phyloP scores from a whole-genome alignment of 768 basidiomycete genomes.

The Wakefieldia striispora region DNA sequence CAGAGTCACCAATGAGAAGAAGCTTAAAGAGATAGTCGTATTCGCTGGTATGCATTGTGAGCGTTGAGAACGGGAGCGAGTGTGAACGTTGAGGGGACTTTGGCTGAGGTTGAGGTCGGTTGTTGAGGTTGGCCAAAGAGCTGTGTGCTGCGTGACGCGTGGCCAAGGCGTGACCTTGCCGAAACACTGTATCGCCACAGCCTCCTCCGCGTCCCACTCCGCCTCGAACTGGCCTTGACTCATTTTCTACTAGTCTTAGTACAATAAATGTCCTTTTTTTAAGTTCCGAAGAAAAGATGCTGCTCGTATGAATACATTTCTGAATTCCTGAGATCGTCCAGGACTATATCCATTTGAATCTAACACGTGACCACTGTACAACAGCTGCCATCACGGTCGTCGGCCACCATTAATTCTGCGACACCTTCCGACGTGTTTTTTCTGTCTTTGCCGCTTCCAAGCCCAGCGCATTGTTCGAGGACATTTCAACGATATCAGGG shows the following conservation, averaged over 20 bases:
- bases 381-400: conserved; percentile 1
- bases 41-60: conserved; percentile 84
- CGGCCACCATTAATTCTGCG: no score
- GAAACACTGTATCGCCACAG: conserved; percentile 28
- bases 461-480: background rate
- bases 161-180: conserved; percentile 30
- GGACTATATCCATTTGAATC: no score
- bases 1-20: conserved; percentile 91
- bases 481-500: background rate
- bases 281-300: background rate
- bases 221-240: conserved; percentile 7
- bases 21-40: conserved; percentile 97
- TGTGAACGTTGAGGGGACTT: conserved; percentile 23
- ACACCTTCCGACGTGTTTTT: conserved; percentile 2
- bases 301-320: background rate
- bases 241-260: background rate
- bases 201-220: background rate
- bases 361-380: conserved; percentile 16
- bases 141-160: conserved; percentile 33
- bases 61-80: conserved; percentile 19
- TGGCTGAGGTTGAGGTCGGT: conserved; percentile 20
- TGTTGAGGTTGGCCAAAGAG: conserved; percentile 35
- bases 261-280: no score
- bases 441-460: background rate
- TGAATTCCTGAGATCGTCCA: background rate